Base-by-base conservation (phyloP, 495 filamentous ascomycete genomes). In the Corynascus novoguineensis region DNA sequence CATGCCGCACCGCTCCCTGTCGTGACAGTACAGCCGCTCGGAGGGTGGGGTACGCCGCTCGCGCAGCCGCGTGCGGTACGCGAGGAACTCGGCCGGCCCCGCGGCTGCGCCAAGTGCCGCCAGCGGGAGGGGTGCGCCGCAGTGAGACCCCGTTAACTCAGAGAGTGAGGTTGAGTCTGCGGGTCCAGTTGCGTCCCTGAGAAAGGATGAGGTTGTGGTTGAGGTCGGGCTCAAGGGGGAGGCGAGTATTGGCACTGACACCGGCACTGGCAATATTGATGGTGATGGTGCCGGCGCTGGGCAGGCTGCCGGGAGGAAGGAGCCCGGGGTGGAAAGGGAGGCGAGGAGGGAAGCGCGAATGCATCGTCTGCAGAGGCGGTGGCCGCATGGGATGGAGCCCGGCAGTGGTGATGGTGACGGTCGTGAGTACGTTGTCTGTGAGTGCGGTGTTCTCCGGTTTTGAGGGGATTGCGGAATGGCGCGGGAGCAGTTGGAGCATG, bases 61-160 rank as follows among this genome's bases (percentile, higher is more conserved):
- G 19, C 34, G 29, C 29, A 62, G 50, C 37, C 50, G 55, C 32
- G 27, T 14, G 22, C 38, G 50, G 47, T 62, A 62, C 29, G 60
- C 60, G 44, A 51, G 34, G 46, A 62, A 62, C 50, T 62, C 48
- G 22, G 49, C 28, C 11, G 50, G 37, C 11, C 50, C 55, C 12
- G 48, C 44, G 3, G 28, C 44, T 7, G 40, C n/a, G 28, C 60
- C 50, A 21, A 62, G 34, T 34, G 42, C 27, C 10, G 60, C 45
- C 25, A 51, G 49, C 3, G 60, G 60, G 47, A 58, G 48, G n/a
- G 51, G 14, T 22, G 40, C 19, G 0, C 7, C 19, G 28, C 8
- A 29, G 29, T 5, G 0, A n/a, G n/a, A n/a, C n/a, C n/a, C n/a
- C n/a, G n/a, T n/a, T n/a, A n/a, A n/a, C n/a, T n/a, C n/a, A n/a